Evolutionary conservation across 805 yeast species (phyloP).

Genomic region (Jamesozyma piceae): DNA sequence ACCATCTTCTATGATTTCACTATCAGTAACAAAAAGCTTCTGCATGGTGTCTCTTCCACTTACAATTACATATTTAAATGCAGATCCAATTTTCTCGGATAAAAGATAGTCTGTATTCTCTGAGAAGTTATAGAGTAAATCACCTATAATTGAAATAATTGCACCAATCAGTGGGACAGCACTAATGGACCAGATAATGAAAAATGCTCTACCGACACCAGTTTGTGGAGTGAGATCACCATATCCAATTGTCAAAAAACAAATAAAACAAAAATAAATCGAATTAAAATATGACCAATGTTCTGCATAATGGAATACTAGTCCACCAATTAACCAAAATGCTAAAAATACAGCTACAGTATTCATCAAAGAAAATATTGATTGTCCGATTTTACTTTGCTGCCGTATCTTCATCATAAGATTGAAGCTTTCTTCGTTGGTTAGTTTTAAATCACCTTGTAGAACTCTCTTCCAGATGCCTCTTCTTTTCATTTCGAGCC

Average conservation of each 20-base stretch:
- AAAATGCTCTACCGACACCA: conserved; percentile 61
- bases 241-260: conserved; percentile 76
- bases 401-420: conserved; percentile 45
- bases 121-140: conserved; percentile 28
- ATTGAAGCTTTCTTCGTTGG: conserved; percentile 43
- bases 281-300: conserved; percentile 63
- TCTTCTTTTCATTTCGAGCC: conserved; percentile 44
- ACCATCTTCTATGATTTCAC: background rate
- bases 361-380: conserved; percentile 31
- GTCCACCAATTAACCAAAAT: conserved; percentile 70
- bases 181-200: conserved; percentile 68
- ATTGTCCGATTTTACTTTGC: conserved; percentile 34
- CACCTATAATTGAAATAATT: conserved; percentile 63
- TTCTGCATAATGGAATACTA: conserved; percentile 51
- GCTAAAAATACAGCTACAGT: conserved; percentile 39
- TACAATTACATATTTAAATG: conserved; percentile 8
- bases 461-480: conserved; percentile 15
- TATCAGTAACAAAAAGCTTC: background rate
- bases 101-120: conserved; percentile 15
- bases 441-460: conserved; percentile 17
- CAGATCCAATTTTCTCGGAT: conserved; percentile 9
- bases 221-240: conserved; percentile 63
- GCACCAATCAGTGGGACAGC: conserved; percentile 87
- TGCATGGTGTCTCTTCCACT: conserved; percentile 1
- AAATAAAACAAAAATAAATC: conserved; percentile 67